These are phyloP conservation scores for Hortiboletus flavorubellus DNA, from an alignment of 768 basidiomycete species.

Conservation along the genomic window DNA sequence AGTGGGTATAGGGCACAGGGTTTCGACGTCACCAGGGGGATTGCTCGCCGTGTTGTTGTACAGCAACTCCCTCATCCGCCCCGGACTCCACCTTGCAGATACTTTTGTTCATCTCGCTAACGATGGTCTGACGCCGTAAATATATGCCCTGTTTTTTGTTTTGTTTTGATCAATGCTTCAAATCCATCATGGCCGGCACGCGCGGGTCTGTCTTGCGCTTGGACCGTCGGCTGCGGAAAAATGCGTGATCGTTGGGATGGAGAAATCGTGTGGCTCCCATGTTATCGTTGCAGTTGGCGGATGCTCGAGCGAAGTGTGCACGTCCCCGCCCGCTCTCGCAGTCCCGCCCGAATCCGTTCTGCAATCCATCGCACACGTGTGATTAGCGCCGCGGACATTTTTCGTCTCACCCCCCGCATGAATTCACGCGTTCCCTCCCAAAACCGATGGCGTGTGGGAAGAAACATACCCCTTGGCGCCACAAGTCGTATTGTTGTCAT, in stretches of 20 bases:
- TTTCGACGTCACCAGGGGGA: slow-evolving; percentile 22
- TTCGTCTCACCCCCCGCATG: background rate
- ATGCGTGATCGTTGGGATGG: background rate
- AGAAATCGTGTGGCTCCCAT: background rate
- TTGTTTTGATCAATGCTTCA: background rate
- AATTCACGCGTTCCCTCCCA: background rate
- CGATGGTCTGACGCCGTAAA: slow-evolving; percentile 6
- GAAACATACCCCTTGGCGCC: background rate
- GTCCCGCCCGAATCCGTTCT: background rate
- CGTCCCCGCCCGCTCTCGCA: background rate
- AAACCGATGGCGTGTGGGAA: slow-evolving; percentile 1
- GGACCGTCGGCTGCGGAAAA: background rate
- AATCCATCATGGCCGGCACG: slow-evolving; percentile 4
- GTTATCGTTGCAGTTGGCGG: slow-evolving; percentile 6
- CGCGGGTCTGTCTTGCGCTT: slow-evolving; percentile 7
- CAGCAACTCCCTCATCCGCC: background rate
- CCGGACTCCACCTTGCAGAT: slow-evolving; percentile 4
- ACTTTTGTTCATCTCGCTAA: slow-evolving; percentile 14
- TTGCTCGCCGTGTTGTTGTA: background rate
- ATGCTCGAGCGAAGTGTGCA: slow-evolving; percentile 10
- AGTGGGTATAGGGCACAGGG: slow-evolving; percentile 1
- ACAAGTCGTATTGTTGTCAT: slow-evolving; percentile 1
- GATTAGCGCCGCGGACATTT: slow-evolving; percentile 18
- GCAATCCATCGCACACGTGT: background rate
- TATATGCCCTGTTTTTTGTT: too few relatives aligned